Conservation (phyloP, 2,329 filamentous ascomycete genomes). For the Monosporascus sp. region DNA sequence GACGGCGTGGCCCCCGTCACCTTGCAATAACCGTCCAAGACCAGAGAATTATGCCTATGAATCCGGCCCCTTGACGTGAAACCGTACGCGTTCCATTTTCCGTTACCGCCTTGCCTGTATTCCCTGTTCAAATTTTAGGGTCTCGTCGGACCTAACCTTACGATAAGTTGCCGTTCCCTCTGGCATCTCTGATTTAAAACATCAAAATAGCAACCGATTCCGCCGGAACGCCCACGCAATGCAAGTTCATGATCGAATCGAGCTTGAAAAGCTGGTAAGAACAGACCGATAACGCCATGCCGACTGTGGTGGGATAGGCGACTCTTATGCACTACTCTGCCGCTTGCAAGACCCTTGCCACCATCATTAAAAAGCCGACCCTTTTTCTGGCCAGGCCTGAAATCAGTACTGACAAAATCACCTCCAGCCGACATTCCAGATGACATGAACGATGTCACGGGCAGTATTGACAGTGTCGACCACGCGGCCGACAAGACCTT, state of each 20-base stretch:
- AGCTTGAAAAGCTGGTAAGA: background rate
- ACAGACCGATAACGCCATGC: background rate
- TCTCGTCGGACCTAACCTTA: background rate
- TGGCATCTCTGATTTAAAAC: background rate
- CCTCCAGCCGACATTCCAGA: constrained; percentile 67
- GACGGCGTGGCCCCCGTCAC: too few relatives aligned
- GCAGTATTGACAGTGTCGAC: constrained; percentile 75
- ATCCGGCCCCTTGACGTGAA: background rate
- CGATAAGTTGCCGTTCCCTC: background rate
- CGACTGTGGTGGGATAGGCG: background rate
- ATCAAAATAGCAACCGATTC: background rate
- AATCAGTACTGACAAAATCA: constrained; percentile 33
- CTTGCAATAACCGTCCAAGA: too few relatives aligned
- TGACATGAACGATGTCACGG: constrained; percentile 64
- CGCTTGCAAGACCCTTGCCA: background rate
- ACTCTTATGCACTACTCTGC: background rate
- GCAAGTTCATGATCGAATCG: background rate
- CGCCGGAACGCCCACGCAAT: background rate
- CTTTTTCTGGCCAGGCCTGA: background rate
- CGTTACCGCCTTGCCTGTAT: background rate
- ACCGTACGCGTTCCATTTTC: background rate
- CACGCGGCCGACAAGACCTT: constrained; percentile 70
- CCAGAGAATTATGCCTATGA: background rate
- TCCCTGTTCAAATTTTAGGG: background rate
- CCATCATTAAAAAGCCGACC: background rate